Base-by-base conservation (phyloP, 2,329 filamentous ascomycete genomes). In the Blastomyces percursus region DNA sequence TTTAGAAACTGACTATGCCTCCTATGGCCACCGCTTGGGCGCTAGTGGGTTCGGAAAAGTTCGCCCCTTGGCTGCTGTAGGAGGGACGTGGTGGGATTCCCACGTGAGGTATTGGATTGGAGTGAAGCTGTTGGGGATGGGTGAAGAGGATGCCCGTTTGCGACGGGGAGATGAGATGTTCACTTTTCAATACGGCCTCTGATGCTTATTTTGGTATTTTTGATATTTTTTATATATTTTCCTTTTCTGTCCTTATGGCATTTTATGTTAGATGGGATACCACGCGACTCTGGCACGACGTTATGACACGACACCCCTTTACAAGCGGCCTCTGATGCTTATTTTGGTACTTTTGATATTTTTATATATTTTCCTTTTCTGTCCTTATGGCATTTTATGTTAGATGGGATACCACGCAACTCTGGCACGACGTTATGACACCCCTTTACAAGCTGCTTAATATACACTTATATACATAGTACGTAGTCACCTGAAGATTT, bases 141-240 rank as follows among this genome's bases (percentile, higher is more conserved):
- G 58, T 52, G 54, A 30, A 27, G 57, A 64, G 46, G 63, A 63
- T n/a, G 38, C 48, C 14, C 55, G 44, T 14, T 50, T 57, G 35
- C 57, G 64, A 44, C 64, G 63, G 27, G 66, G 65, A 44, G 65
- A 68, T 58, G 66, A 68, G 38, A 54, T 58, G 54, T 21, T 67
- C 42, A 66, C 64, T n/a, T 68, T 66, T 65, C 40, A 38, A 40
- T 68, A 66, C 58, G 65, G 65, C 1, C 52, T 66, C 48, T 51
- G 24, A 51, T 51, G 2, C 48, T 50, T 64, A 38, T 38, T 55
- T 11, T 35, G 4, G 2, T 52, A 19, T 19, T 32, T 16, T 8
- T 30, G 7, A 32, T 38, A 12, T 16, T 50, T 27, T 24, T 27
- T 38, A 35, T 11, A 11, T 35, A 9, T 14, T 51, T 14, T 51